Conservation (phyloP, 805 yeast species). For the Yamadazyma kitorensis region DNA sequence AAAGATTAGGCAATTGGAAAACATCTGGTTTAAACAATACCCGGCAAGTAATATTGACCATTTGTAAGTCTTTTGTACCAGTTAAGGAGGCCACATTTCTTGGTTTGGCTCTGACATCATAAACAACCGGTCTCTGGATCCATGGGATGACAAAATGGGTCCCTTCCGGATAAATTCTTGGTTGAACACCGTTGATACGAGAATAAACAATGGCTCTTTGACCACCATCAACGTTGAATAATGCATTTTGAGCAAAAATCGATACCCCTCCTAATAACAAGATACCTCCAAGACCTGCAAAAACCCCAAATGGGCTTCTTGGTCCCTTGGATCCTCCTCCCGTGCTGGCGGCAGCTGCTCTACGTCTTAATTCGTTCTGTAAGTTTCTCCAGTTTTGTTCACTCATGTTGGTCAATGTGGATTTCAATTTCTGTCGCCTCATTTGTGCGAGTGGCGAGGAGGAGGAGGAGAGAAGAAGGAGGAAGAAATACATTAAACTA, state of each 20-base stretch:
- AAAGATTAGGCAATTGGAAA: constrained; percentile 73
- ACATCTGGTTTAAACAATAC: constrained; percentile 89
- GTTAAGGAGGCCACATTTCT: constrained; percentile 94
- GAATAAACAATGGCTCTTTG: constrained; percentile 95
- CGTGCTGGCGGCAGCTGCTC: constrained; percentile 29
- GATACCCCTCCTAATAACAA: constrained; percentile 39
- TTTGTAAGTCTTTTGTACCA: constrained; percentile 97
- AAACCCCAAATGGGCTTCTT: constrained; percentile 33
- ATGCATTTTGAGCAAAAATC: constrained; percentile 40
- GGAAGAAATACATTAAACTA: too few species aligned
- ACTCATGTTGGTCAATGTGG: constrained; percentile 34
- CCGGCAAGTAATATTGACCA: constrained; percentile 99
- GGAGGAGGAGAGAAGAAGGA: too few species aligned
- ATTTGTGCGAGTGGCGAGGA: background rate
- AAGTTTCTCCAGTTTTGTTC: constrained; percentile 43
- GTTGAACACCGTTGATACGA: constrained; percentile 79
- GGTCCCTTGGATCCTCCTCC: constrained; percentile 26
- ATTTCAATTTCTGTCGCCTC: too few species aligned
- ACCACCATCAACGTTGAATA: constrained; percentile 89
- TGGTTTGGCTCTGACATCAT: constrained; percentile 96
- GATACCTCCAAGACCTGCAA: constrained; percentile 43
- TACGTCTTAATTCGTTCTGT: constrained; percentile 40
- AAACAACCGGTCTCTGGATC: constrained; percentile 88
- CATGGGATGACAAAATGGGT: constrained; percentile 94
- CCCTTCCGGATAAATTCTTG: constrained; percentile 85